These are phyloP conservation scores for Colletotrichum theobromicola DNA, from an alignment of 2,329 filamentous ascomycete species.

Conservation along the genomic window DNA sequence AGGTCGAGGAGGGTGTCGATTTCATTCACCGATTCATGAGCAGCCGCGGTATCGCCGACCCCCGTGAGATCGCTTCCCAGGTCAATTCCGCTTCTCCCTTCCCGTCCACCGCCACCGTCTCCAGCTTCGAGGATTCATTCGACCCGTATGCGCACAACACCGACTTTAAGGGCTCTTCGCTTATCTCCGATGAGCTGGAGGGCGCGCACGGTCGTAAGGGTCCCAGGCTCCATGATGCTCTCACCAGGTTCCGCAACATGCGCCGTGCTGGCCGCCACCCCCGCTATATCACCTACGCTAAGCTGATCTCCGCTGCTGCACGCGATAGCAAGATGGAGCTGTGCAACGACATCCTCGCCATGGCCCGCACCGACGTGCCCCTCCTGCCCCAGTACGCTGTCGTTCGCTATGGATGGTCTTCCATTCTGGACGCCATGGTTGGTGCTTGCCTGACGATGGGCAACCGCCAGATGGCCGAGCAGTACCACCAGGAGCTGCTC, in stretches of 20 bases:
- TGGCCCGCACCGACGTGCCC: slow-evolving; percentile 89
- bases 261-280: slow-evolving; percentile 90
- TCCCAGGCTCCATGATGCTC: slow-evolving; percentile 77
- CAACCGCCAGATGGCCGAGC: slow-evolving; percentile 79
- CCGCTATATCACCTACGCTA: slow-evolving; percentile 95
- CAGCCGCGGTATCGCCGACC: slow-evolving; percentile 57
- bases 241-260: slow-evolving; percentile 89
- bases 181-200: slow-evolving; percentile 90
- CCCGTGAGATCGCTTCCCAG: slow-evolving; percentile 57
- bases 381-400: slow-evolving; percentile 82
- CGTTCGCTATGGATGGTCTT: slow-evolving; percentile 94
- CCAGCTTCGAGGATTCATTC: slow-evolving; percentile 79
- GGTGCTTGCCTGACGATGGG: slow-evolving; percentile 86
- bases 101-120: slow-evolving; percentile 59
- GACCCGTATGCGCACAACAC: slow-evolving; percentile 91
- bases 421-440: slow-evolving; percentile 95
- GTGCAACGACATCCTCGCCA: slow-evolving; percentile 84
- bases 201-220: slow-evolving; percentile 76
- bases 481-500: slow-evolving; percentile 90
- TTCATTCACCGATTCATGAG: slow-evolving; percentile 68
- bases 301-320: slow-evolving; percentile 89
- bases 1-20: slow-evolving; percentile 86
- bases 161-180: slow-evolving; percentile 90
- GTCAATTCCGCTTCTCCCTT: slow-evolving; percentile 56
- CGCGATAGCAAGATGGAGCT: slow-evolving; percentile 83